These are phyloP conservation scores for Euphorbia neoarborescens DNA, from an alignment of 441 rosid genomes.

Conservation along the genomic window DNA sequence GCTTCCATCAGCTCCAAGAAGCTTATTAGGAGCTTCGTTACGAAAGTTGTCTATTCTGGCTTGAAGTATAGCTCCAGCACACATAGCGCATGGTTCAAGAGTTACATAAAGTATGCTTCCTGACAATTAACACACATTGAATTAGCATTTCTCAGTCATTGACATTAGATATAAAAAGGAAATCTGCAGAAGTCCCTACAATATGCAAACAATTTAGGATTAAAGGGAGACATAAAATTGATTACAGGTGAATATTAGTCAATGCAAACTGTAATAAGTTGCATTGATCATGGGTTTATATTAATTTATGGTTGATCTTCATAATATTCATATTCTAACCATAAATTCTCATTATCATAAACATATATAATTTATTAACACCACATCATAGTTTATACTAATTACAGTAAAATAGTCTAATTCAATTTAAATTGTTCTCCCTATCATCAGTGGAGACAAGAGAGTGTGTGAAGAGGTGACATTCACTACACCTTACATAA, in stretches of 20 bases:
- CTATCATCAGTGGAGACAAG: no score
- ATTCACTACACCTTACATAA: no score
- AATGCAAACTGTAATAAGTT: background rate
- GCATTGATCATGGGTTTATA: no score
- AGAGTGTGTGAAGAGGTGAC: no score
- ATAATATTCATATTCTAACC: no score
- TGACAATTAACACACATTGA: conserved; percentile 23
- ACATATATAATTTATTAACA: no score
- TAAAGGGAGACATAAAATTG: background rate
- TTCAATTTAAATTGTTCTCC: background rate
- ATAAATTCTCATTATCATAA: no score
- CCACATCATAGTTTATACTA: no score
- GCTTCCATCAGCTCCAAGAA: conserved; percentile 98
- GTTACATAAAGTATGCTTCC: conserved; percentile 90
- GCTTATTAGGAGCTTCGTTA: conserved; percentile 99
- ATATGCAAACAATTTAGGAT: background rate
- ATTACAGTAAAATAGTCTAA: no score
- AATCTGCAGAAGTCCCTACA: background rate
- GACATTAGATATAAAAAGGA: background rate
- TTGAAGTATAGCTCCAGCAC: conserved; percentile 99
- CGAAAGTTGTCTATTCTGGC: conserved; percentile 75
- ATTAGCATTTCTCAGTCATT: background rate
- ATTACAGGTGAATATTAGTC: background rate
- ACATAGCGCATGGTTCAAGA: conserved; percentile 95
- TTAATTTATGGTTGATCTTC: no score